These are phyloP conservation scores for Nadsonia fulvescens DNA, from an alignment of 805 yeast species.

Conservation along the genomic window DNA sequence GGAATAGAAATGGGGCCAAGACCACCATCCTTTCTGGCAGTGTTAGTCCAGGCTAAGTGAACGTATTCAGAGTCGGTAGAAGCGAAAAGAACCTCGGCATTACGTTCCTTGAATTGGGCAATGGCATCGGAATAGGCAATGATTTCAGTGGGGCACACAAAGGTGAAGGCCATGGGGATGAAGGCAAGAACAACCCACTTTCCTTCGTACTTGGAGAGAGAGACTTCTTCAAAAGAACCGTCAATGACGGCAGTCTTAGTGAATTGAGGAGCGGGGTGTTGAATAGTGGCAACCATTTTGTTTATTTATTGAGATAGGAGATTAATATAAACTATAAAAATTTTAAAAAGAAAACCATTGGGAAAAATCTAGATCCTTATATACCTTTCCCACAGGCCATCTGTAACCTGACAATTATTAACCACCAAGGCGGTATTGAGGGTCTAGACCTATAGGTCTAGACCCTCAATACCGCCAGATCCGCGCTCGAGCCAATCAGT, in stretches of 20 bases:
- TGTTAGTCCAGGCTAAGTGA: constrained; percentile 94
- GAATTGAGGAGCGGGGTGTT: constrained; percentile 93
- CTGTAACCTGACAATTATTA: too few species aligned
- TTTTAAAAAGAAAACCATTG: too few species aligned
- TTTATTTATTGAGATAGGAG: constrained; percentile 6
- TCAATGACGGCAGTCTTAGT: constrained; percentile 93
- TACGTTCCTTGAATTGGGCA: constrained; percentile 73
- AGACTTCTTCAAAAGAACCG: constrained; percentile 88
- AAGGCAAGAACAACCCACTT: constrained; percentile 95
- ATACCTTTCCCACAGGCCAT: too few species aligned
- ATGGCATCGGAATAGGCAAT: constrained; percentile 95
- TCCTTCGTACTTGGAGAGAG: constrained; percentile 91
- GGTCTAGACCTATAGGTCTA: too few species aligned
- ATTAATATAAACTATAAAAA: too few species aligned
- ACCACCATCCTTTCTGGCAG: constrained; percentile 94
- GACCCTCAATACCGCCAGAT: too few species aligned
- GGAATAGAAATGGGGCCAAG: constrained; percentile 91
- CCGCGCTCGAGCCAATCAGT: too few species aligned
- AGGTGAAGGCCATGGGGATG: constrained; percentile 98
- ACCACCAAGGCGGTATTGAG: too few species aligned
- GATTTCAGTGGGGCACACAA: constrained; percentile 98
- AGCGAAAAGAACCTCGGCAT: constrained; percentile 80
- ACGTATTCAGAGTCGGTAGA: constrained; percentile 98
- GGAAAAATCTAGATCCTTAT: too few species aligned
- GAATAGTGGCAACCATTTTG: constrained; percentile 75